These are phyloP conservation scores for Pseudozyma sp. DNA, from an alignment of 1,284 basidiomycete species.

Conservation along the genomic window DNA sequence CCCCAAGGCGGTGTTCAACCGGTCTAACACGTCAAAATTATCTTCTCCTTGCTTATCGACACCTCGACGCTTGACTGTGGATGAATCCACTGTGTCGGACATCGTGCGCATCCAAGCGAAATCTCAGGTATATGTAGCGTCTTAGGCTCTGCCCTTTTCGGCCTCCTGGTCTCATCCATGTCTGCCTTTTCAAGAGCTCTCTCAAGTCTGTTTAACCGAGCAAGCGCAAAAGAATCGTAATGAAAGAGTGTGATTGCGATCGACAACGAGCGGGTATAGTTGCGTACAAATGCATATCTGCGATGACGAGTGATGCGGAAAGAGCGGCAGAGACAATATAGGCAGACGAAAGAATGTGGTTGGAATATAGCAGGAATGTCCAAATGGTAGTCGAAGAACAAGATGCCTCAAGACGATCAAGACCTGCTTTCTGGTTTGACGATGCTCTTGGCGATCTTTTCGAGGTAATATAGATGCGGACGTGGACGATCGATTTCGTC, in stretches of 20 bases:
- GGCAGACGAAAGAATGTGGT: not conserved
- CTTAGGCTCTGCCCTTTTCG: too few relatives aligned
- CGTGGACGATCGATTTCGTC: conserved; percentile 43
- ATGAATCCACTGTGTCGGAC: too few relatives aligned
- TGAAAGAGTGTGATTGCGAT: conserved; percentile 5
- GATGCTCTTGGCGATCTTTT: conserved; percentile 48
- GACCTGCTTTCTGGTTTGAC: conserved; percentile 17
- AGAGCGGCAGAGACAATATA: not conserved
- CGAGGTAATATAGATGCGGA: conserved; percentile 43
- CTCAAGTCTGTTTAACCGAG: not conserved
- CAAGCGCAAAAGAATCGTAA: not conserved
- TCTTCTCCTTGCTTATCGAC: too few relatives aligned
- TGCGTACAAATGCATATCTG: not conserved
- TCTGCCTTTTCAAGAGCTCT: too few relatives aligned
- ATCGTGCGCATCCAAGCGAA: too few relatives aligned
- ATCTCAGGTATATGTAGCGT: too few relatives aligned
- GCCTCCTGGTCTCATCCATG: too few relatives aligned
- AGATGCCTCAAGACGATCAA: not conserved
- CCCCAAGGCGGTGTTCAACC: not conserved
- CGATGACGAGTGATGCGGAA: not conserved
- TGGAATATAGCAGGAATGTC: not conserved
- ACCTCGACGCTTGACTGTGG: too few relatives aligned
- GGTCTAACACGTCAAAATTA: conserved; percentile 1
- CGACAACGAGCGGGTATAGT: conserved; percentile 9
- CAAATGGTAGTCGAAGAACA: not conserved